Evolutionary conservation across 78 protist species (phyloP), one percentile per base, ranked within the genome.

Genomic region (Dictyostelium intermedium): DNA sequence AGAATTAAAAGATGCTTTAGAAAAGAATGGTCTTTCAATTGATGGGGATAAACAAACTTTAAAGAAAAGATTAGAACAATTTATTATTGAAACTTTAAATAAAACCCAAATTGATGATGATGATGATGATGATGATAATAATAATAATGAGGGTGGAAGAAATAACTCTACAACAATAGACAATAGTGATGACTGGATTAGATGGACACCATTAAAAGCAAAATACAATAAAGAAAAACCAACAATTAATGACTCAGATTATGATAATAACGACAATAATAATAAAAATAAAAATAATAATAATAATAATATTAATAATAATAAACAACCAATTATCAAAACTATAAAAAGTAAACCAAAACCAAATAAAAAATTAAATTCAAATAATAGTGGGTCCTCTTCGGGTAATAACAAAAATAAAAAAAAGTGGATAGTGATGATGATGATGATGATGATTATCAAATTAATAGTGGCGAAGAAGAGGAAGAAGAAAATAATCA

Each of bases 31-130:
- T 39, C 73, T 87, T 16, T 4, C 10, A 14, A 61, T 85, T 35
- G 73, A 25, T 8, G 93, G 93, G 27, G 20, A 50, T 10, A 87
- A 87, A 66, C 25, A 69, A 23, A 27, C 69, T 1, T 35, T 87
- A 23, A 87, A 87, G 66, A 32, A 53, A 60, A 47, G 93, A 41
- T 43, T 87, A 18, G 93, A 87, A 60, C 32, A 63, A 20, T 87
- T 43, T 45, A 87, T 87, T 60, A 63, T 87, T 35, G 7, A 34
- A 39, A 72, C 50, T 16, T 73, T 56, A 78, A 41, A 78, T n/a
- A 76, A 35, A 9, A 35, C 56, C 0, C 41, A 74, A 74, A 74
- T 34, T 35, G 81, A 74, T 74, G 7, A 6, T 56, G 77, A 32
- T 30, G 50, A 37, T 32, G 30, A 70, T 3, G 35, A 69, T 20